Evolutionary conservation across 495 filamentous ascomycete species (phyloP).

Genomic region (Hypomontagnella submonticulosa): DNA sequence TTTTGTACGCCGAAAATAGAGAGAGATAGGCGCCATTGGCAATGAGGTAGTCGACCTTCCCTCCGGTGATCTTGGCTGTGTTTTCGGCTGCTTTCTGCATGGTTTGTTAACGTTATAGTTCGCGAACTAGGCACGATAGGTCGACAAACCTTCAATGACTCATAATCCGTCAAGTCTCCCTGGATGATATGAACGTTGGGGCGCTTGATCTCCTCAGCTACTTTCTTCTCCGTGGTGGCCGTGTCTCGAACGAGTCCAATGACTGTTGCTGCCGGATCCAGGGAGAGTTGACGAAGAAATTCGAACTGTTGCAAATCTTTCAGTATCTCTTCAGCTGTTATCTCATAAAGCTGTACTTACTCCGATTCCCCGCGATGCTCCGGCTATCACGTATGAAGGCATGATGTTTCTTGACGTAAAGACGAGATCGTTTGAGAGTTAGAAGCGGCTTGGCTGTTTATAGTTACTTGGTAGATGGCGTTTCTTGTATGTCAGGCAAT

Average conservation of each 20-base stretch:
- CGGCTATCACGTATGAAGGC: constrained; percentile 51
- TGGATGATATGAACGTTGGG: constrained; percentile 59
- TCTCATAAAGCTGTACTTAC: constrained; percentile 32
- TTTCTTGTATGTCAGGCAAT: no score
- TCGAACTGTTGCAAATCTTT: constrained; percentile 45
- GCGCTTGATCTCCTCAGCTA: constrained; percentile 48
- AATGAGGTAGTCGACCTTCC: constrained; percentile 63
- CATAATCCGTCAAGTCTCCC: constrained; percentile 57
- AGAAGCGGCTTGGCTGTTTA: no score
- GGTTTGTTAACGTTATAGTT: constrained; percentile 11
- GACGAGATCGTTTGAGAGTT: no score
- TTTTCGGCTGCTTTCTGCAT: constrained; percentile 50
- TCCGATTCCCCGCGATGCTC: constrained; percentile 50
- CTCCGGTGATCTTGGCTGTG: constrained; percentile 51
- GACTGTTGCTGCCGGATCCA: constrained; percentile 44
- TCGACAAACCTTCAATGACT: constrained; percentile 50
- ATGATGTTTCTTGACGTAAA: constrained; percentile 31
- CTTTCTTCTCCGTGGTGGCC: constrained; percentile 45
- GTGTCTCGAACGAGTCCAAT: constrained; percentile 54
- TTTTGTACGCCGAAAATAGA: constrained; percentile 18
- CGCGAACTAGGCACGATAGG: neutral
- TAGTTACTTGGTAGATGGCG: no score
- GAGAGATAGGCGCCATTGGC: constrained; percentile 58
- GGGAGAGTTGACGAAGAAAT: constrained; percentile 50
- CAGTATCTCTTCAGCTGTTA: constrained; percentile 2